Percentiles rank a stretch among this genome's conserved stretches.
Conservation (phyloP, 75 land plant genomes). For the Isoetes taiwanensis region DNA sequence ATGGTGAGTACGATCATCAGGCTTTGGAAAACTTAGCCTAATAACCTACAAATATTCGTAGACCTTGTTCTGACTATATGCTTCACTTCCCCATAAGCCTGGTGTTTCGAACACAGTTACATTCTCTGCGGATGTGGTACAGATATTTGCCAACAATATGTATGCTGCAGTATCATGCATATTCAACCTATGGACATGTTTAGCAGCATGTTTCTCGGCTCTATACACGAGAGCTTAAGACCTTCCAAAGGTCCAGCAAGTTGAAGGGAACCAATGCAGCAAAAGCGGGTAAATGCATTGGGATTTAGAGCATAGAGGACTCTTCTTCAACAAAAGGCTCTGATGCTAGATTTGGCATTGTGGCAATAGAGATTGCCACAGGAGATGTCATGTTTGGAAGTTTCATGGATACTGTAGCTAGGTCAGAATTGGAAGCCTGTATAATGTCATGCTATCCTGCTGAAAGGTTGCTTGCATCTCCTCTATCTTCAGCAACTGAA, state of each 20-base stretch:
- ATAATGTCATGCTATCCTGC: constrained; percentile 64
- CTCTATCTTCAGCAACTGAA: constrained; percentile 53
- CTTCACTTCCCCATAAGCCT: no score
- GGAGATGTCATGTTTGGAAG: constrained; percentile 84
- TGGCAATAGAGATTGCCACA: constrained; percentile 82
- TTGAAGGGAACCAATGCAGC: no score
- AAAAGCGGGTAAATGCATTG: no score
- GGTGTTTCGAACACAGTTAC: no score
- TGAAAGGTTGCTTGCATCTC: constrained; percentile 65
- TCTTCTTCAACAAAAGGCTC: constrained; percentile 12
- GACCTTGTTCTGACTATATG: no score
- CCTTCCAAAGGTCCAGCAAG: no score
- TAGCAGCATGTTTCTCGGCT: constrained; percentile 65
- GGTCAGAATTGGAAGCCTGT: constrained; percentile 67
- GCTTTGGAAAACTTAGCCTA: no score
- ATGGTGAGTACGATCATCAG: no score
- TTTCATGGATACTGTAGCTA: constrained; percentile 58
- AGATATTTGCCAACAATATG: no score
- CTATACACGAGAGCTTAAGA: constrained; percentile 86
- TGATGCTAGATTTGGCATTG: constrained; percentile 60
- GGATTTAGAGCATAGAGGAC: background rate
- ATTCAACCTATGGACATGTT: constrained; percentile 77
- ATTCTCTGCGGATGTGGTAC: no score
- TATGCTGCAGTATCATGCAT: no score
- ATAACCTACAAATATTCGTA: no score